phyloP scores from a whole-genome alignment of 2,329 filamentous ascomycete species.

The Sclerotiophoma versabilis region DNA sequence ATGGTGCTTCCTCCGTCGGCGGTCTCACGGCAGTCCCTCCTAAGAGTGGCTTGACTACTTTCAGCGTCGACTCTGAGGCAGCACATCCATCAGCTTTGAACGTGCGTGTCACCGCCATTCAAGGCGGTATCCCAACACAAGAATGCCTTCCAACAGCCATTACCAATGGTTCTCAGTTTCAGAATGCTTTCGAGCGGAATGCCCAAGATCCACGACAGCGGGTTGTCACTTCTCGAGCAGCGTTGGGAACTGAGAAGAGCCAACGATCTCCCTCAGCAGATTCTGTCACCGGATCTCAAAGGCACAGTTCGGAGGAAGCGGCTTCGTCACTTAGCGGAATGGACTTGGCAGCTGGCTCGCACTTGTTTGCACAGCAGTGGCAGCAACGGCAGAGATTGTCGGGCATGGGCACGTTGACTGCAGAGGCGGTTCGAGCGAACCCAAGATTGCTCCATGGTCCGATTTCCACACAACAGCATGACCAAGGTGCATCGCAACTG shows the following conservation, averaged over 20 bases:
- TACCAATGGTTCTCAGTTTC: neutral
- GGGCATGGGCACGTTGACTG: neutral
- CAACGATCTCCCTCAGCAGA: neutral
- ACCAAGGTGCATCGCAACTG: neutral
- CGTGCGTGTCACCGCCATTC: neutral
- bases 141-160: neutral
- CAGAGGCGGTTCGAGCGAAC: neutral
- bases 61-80: neutral
- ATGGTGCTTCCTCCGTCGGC: neutral
- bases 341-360: neutral
- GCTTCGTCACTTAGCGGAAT: neutral
- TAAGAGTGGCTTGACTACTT: neutral
- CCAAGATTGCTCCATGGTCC: neutral
- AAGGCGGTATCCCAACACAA: neutral
- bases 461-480: neutral
- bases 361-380: neutral
- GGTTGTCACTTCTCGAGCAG: neutral
- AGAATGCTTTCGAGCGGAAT: neutral
- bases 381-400: neutral
- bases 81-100: neutral
- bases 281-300: neutral
- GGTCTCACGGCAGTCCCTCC: neutral
- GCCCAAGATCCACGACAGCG: neutral
- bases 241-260: neutral
- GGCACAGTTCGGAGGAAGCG: neutral